Evolutionary conservation across 83 land plant genomes (phyloP), one percentile per base, ranked within the genome.

Genomic region (Thuja plicata): DNA sequence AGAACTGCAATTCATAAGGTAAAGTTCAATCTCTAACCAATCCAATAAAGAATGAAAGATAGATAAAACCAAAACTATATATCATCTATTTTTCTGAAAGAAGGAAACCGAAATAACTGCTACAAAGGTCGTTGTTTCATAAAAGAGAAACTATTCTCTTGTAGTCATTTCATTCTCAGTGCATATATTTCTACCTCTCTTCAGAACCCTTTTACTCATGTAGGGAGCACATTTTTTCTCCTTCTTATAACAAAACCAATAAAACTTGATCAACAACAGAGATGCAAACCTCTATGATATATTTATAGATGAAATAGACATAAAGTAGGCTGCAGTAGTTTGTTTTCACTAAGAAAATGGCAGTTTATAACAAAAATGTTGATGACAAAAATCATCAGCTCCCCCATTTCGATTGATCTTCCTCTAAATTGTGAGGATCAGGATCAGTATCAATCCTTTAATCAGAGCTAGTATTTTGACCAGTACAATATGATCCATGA

Each of bases 331-430:
- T 41, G 43, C 3, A 1, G 43, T 3, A 41, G 43, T 41, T 41
- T 41, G 1, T 41, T 3, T 41, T 41, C 43, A 41, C 3, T 41
- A 3, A 7, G 41, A 13, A 4, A 30, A 11, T 37, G 34, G 2
- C 79, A 34, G 37, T 76, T 76, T 35, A 38, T 8, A 37, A 78
- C 32, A 78, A 13, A 78, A 15, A 78, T 78, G 81, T 9, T 16
- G 10, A 19, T 81, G 84, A 80, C 41, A 32, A 81, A 81, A 81
- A 81, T 81, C 52, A 24, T n/a, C 40, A 81, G 52, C 52, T 81
- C 40, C 40, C 24, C 32, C 84, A 81, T 43, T 81, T 43, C 24
- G 30, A 24, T 81, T 52, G 40, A 81, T 81, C 0, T 40, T 80
- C 48, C 45, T 80, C 83, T 80, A 43, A 80, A 40, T 16, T 80